A percentile compares a stretch with the other conserved stretches of the same genome.
Evolutionary conservation across 148 eudicot genomes (phyloP).

Genomic region (Cornus suecica): DNA sequence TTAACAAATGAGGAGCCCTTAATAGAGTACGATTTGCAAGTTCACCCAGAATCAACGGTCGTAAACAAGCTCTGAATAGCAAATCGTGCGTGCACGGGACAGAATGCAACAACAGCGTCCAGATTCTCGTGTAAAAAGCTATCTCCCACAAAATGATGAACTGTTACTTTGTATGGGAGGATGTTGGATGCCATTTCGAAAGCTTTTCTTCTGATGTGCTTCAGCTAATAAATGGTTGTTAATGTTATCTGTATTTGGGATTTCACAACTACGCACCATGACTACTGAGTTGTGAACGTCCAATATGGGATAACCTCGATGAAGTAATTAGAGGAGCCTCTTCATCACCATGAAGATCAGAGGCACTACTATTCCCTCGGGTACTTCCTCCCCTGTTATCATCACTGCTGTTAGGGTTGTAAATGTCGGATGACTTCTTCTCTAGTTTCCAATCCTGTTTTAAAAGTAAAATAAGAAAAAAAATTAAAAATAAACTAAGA

Average conservation of each 20-base stretch:
- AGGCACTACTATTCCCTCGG: slow-evolving; percentile 19
- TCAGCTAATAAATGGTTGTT: neutral
- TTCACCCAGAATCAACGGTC: neutral
- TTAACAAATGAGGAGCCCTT: neutral
- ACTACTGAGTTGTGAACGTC: slow-evolving; percentile 28
- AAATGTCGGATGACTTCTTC: slow-evolving; percentile 38
- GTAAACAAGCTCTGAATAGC: neutral
- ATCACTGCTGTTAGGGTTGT: slow-evolving; percentile 26
- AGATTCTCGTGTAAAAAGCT: neutral
- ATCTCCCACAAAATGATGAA: neutral
- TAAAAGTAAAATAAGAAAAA: no score
- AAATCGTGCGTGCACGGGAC: neutral
- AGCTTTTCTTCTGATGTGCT: neutral
- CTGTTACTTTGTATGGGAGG: neutral
- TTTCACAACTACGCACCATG: slow-evolving; percentile 3
- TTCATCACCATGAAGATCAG: slow-evolving; percentile 29
- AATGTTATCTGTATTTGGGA: neutral
- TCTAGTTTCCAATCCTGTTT: slow-evolving; percentile 44
- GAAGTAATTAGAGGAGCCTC: slow-evolving; percentile 36
- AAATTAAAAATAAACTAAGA: neutral
- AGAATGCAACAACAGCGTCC: neutral
- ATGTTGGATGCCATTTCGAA: neutral
- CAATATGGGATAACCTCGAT: slow-evolving; percentile 38
- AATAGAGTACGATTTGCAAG: neutral
- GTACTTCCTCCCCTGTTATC: slow-evolving; percentile 3